phyloP scores from a whole-genome alignment of 345 rosid genomes.

The Dipteronia dyeriana region DNA sequence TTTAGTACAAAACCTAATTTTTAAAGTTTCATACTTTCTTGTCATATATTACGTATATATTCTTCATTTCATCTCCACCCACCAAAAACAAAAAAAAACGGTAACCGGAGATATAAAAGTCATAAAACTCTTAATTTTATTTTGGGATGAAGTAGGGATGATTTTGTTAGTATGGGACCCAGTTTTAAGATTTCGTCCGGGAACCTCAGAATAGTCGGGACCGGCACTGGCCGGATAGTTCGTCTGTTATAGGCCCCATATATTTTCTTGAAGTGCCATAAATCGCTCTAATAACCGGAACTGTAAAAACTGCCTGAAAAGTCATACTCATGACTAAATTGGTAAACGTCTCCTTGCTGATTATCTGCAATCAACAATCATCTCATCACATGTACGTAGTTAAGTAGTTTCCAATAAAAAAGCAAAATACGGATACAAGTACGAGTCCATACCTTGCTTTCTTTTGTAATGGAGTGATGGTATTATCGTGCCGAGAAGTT shows the following conservation, averaged over 20 bases:
- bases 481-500: not conserved
- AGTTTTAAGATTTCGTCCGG: too few species aligned
- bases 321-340: not conserved
- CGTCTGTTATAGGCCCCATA: not conserved
- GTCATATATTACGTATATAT: too few species aligned
- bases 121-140: too few species aligned
- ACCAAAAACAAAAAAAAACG: too few species aligned
- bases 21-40: too few species aligned
- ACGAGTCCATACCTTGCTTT: not conserved
- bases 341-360: not conserved
- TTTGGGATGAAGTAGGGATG: too few species aligned
- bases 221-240: too few species aligned
- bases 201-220: too few species aligned
- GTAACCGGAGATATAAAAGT: too few species aligned
- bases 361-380: not conserved
- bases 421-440: not conserved
- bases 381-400: not conserved
- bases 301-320: not conserved
- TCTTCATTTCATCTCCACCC: too few species aligned
- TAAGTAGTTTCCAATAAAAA: not conserved
- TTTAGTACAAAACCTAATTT: too few species aligned
- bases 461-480: not conserved
- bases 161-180: too few species aligned
- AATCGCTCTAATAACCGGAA: not conserved
- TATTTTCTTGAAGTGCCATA: not conserved